These are phyloP conservation scores for Mycena metata DNA, from an alignment of 768 basidiomycete genomes.

Conservation along the genomic window DNA sequence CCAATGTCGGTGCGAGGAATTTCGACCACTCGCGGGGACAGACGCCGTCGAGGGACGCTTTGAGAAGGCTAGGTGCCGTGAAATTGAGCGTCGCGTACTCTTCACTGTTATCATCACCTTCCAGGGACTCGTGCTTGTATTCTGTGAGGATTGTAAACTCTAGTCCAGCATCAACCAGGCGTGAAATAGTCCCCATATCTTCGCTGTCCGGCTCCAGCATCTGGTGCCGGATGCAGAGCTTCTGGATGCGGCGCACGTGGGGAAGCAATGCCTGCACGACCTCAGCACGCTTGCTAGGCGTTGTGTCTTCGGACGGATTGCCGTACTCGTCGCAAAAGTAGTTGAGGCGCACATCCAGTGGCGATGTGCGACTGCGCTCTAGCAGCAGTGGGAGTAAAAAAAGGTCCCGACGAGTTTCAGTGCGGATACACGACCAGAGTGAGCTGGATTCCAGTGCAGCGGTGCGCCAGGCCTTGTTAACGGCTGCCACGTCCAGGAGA, in stretches of 20 bases:
- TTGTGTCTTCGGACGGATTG: conserved; percentile 8
- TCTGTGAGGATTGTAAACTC: conserved; percentile 21
- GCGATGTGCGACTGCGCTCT: conserved; percentile 14
- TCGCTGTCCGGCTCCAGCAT: conserved; percentile 14
- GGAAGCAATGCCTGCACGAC: conserved; percentile 20
- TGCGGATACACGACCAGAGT: conserved; percentile 26
- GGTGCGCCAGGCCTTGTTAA: conserved; percentile 18
- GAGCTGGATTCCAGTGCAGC: conserved; percentile 17
- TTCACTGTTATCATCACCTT: conserved; percentile 1
- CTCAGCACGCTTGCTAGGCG: conserved; percentile 18
- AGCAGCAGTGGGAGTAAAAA: conserved; percentile 13
- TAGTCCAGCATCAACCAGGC: conserved; percentile 9
- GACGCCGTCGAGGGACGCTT: conserved; percentile 15
- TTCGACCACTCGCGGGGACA: conserved; percentile 13
- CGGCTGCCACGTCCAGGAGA: conserved; percentile 10
- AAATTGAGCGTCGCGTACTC: conserved; percentile 16
- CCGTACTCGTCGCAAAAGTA: conserved; percentile 19
- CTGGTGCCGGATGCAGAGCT: conserved; percentile 26
- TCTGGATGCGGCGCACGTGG: conserved; percentile 16
- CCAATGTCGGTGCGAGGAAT: conserved; percentile 10
- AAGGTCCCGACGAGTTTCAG: conserved; percentile 6
- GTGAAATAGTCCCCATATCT: conserved; percentile 4
- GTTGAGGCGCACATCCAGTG: conserved; percentile 13
- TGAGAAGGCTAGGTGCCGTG: conserved; percentile 9
- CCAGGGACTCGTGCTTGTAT: conserved; percentile 9